Conservation (phyloP, 2,329 filamentous ascomycete genomes). For the Colletotrichum salicis region DNA sequence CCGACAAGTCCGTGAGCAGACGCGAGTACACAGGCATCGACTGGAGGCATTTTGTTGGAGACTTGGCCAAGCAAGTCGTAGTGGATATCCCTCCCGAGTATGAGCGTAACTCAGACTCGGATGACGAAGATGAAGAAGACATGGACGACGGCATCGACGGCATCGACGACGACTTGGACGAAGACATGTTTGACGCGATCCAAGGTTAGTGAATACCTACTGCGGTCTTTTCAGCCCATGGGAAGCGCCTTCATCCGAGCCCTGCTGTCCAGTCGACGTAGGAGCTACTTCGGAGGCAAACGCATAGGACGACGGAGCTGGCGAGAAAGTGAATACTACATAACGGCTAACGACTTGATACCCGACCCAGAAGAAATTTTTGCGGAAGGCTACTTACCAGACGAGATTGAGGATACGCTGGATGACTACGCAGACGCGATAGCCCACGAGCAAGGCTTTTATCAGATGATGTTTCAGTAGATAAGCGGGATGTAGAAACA, state of each 20-base stretch:
- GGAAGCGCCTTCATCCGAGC: neutral
- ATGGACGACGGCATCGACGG: neutral
- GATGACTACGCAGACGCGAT: conserved; percentile 20
- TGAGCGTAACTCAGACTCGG: neutral
- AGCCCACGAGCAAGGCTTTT: conserved; percentile 10
- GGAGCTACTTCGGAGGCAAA: neutral
- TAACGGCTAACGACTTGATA: conserved; percentile 5
- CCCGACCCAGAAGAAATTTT: conserved; percentile 10
- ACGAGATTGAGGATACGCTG: conserved; percentile 3
- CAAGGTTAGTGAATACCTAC: conserved; percentile 10
- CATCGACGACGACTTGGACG: conserved; percentile 4
- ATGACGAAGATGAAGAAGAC: conserved; percentile 16
- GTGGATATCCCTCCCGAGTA: conserved; percentile 29
- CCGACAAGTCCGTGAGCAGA: neutral
- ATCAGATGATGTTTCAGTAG: neutral
- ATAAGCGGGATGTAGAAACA: neutral
- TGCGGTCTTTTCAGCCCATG: neutral
- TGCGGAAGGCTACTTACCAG: conserved; percentile 20
- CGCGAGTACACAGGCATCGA: conserved; percentile 48
- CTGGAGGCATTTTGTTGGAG: conserved; percentile 48
- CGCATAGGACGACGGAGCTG: neutral
- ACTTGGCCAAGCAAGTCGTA: conserved; percentile 38
- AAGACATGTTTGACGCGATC: conserved; percentile 15
- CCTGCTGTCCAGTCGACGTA: neutral
- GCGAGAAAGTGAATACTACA: conserved; percentile 7